Base-by-base conservation (phyloP, 2,329 filamentous ascomycete species). In the Ceratocystis ficicola region DNA sequence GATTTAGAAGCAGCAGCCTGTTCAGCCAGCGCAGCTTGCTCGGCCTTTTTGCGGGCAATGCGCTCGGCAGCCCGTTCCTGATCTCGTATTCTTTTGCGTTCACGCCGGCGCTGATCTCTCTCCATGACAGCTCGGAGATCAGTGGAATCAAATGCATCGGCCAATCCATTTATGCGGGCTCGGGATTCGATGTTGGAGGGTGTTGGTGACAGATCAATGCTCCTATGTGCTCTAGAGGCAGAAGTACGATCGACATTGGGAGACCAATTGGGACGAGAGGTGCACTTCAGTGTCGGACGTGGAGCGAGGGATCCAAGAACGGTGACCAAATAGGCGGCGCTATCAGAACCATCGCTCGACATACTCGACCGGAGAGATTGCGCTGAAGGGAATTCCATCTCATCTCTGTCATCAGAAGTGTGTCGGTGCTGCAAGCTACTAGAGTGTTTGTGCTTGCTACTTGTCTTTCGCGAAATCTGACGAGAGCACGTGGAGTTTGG, bases 111-210 rank as follows among this genome's bases (percentile, higher is more conserved):
- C 70, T 86, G 82, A 72, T 99, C 94, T 68, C 94, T 81, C 71
- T 99, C 94, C 83, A 99, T 87, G 36, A 97, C 79, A 73, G 95
- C 89, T 67, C 93, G 83, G 48, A 99, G 75, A 70, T 90, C 92
- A 64, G 87, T 84, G 2, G 94, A 88, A 75, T 90, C 90, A 65
- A 99, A 80, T 67, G 89, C 87, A 72, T 97, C 89, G 25, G 91
- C 94, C 57, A 97, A 76, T 75, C 88, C 77, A 76, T 89, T 76
- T 73, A 88, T 75, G 71, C 84, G 76, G 75, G 86, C 85, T 70
- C 83, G 83, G 2, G 81, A 81, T 69, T 80, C 84, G 32, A 86
- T 80, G 46, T 84, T 85, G 68, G 89, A 84, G 0, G 83, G 79
- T 17, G 86, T 83, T n/a, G 80, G 75, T 69, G 78, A 74, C 44